Base-by-base conservation (phyloP, 371 early-diverging fungal species). In the Apophysomyces variabilis region DNA sequence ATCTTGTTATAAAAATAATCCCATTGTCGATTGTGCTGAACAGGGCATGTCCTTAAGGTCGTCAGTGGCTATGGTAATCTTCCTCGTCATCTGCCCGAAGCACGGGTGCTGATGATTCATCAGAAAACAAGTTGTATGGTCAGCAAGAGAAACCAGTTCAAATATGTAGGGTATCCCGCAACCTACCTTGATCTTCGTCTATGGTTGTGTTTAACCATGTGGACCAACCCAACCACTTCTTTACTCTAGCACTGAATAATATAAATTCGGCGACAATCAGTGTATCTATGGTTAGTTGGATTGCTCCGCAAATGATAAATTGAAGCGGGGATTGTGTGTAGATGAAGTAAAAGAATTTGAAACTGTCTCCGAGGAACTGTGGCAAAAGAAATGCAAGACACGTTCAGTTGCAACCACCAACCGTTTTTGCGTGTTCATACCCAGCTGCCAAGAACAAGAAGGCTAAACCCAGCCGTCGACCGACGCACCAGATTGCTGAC, bases 311-410 rank as follows among this genome's bases (percentile, higher is more conserved):
- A 3, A 84, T 71, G 57, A 87, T 67, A 58, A 90, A 90, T 65
- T 90, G 89, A n/a, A 85, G 67, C 12, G 89, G 89, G 0, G 88
- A 78, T 11, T 75, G 69, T 4, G 80, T 82, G 58, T 67, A 72
- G 41, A 85, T 73, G 59, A 85, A 90, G 63, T 89, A 88, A 41
- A 83, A 84, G 4, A 85, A 81, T 69, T 90, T 90, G 75, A 88
- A 88, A 7, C 83, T 75, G 67, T 90, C 90, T 44, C 90, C 90
- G 61, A 86, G 47, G 39, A 87, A 83, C 89, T 80, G 70, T 12
- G 32, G 26, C 13, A 26, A 26, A 26, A 26, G 32, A 26, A 26
- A 26, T 26, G 32, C 32, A 26, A 3, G 32, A 26, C 32, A 3
- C 32, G 32, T 26, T 26, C 32, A 26, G 32, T 26, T 26, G 32